A percentile compares a stretch with the other conserved stretches of the same genome.
Evolutionary conservation across 1,284 basidiomycete species (phyloP).

Genomic region (Moniliella sp.): DNA sequence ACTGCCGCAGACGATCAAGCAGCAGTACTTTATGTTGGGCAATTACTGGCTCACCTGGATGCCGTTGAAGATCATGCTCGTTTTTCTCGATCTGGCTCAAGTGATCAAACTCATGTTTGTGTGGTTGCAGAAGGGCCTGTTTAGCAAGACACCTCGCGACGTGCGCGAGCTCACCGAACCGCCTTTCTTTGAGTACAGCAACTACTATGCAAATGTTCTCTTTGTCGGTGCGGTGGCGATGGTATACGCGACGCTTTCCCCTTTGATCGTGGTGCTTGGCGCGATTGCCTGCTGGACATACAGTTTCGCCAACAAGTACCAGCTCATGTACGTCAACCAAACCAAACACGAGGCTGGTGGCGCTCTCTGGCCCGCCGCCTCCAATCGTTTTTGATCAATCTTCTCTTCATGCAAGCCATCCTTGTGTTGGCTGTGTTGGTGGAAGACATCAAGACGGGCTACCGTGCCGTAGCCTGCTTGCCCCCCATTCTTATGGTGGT

Average conservation of each 20-base stretch:
- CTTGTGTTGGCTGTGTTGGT: conserved; percentile 18
- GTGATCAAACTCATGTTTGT: conserved; percentile 69
- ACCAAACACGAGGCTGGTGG: conserved; percentile 33
- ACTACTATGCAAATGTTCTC: conserved; percentile 45
- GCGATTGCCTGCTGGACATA: conserved; percentile 19
- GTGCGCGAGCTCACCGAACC: conserved; percentile 90
- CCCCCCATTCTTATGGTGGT: conserved; percentile 24
- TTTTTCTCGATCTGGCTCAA: conserved; percentile 83
- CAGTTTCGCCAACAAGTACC: conserved; percentile 30
- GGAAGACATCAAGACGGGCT: conserved; percentile 1
- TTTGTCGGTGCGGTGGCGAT: conserved; percentile 26
- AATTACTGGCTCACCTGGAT: conserved; percentile 33
- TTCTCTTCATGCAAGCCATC: conserved; percentile 31
- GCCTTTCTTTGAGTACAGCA: conserved; percentile 68
- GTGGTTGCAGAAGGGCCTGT: conserved; percentile 54
- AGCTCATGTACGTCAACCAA: conserved; percentile 30
- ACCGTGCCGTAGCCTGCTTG: conserved; percentile 5
- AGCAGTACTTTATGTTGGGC: conserved; percentile 21
- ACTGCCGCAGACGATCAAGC: conserved; percentile 11
- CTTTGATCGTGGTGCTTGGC: conserved; percentile 19
- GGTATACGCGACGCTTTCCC: conserved; percentile 23
- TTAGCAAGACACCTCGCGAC: conserved; percentile 86
- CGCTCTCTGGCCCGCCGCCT: conserved; percentile 24
- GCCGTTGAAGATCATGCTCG: conserved; percentile 61
- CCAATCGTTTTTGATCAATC: conserved; percentile 26